These are phyloP conservation scores for Starmerella stellata DNA, from an alignment of 805 yeast genomes.

Conservation along the genomic window DNA sequence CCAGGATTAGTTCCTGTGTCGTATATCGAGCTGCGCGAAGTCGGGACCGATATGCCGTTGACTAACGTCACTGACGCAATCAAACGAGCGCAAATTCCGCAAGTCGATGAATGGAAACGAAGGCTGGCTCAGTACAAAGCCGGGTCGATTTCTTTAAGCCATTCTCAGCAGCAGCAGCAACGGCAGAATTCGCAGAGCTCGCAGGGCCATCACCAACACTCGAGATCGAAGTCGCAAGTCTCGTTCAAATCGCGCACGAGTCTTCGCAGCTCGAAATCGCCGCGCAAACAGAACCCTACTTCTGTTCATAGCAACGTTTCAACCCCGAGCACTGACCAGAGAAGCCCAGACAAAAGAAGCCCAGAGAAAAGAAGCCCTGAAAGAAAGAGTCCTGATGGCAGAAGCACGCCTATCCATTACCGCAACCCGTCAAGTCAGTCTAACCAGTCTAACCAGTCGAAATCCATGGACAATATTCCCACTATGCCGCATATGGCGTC, in stretches of 20 bases:
- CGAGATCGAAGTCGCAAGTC: slow-evolving; percentile 3
- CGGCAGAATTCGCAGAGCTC: slow-evolving; percentile 1
- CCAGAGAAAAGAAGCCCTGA: too few species aligned
- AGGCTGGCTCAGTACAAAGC: slow-evolving; percentile 86
- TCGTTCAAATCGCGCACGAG: not conserved
- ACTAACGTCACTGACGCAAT: slow-evolving; percentile 43
- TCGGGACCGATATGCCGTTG: slow-evolving; percentile 43
- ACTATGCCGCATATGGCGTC: not conserved
- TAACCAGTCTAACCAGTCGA: not conserved
- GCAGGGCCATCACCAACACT: not conserved
- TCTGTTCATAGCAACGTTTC: not conserved
- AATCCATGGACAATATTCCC: not conserved
- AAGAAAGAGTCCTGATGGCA: not conserved
- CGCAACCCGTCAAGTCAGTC: not conserved
- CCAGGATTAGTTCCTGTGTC: slow-evolving; percentile 92
- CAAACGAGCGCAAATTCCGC: slow-evolving; percentile 53
- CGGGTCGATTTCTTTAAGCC: slow-evolving; percentile 49
- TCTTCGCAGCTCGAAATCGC: slow-evolving; percentile 1
- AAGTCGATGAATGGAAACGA: slow-evolving; percentile 90
- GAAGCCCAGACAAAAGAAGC: too few species aligned
- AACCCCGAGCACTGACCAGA: too few species aligned
- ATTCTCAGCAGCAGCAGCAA: slow-evolving; percentile 20
- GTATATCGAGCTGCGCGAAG: slow-evolving; percentile 71
- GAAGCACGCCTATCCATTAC: not conserved
- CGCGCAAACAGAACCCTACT: not conserved